Evolutionary conservation across 164 flowering plant species (phyloP).

Genomic region (Houttuynia cordata): DNA sequence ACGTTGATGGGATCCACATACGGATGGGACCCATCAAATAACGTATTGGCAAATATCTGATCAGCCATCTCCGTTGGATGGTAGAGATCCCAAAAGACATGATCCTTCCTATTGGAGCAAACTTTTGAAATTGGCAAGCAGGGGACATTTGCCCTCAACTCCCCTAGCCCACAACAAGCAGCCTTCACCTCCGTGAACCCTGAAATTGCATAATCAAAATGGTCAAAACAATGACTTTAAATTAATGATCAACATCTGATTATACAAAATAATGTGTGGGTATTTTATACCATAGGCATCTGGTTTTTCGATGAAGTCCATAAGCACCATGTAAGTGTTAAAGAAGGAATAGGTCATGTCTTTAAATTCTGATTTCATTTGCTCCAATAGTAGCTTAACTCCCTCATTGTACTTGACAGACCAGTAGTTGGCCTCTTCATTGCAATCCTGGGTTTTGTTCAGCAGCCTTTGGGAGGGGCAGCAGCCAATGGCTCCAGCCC

Average conservation of each 20-base stretch:
- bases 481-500: slow-evolving; percentile 50
- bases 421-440: slow-evolving; percentile 33
- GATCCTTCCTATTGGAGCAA: slow-evolving; percentile 48
- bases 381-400: slow-evolving; percentile 22
- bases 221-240: no score
- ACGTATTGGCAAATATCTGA: slow-evolving; percentile 20
- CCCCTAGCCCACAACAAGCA: slow-evolving; percentile 81
- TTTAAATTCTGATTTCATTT: slow-evolving; percentile 29
- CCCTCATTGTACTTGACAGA: slow-evolving; percentile 32
- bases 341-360: slow-evolving; percentile 45
- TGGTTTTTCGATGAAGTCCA: slow-evolving; percentile 37
- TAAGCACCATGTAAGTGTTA: slow-evolving; percentile 34
- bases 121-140: slow-evolving; percentile 47
- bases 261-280: no score
- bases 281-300: slow-evolving; percentile 34
- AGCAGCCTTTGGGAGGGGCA: slow-evolving; percentile 42
- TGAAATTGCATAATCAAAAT: slow-evolving; percentile 13
- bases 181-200: slow-evolving; percentile 61
- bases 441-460: slow-evolving; percentile 37
- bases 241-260: no score
- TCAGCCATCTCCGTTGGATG: slow-evolving; percentile 66
- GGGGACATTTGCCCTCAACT: slow-evolving; percentile 33
- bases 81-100: slow-evolving; percentile 74
- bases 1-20: slow-evolving; percentile 36
- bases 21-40: slow-evolving; percentile 30